These are phyloP conservation scores for Sesbania bispinosa DNA, from an alignment of 306 rosid species.

Conservation along the genomic window DNA sequence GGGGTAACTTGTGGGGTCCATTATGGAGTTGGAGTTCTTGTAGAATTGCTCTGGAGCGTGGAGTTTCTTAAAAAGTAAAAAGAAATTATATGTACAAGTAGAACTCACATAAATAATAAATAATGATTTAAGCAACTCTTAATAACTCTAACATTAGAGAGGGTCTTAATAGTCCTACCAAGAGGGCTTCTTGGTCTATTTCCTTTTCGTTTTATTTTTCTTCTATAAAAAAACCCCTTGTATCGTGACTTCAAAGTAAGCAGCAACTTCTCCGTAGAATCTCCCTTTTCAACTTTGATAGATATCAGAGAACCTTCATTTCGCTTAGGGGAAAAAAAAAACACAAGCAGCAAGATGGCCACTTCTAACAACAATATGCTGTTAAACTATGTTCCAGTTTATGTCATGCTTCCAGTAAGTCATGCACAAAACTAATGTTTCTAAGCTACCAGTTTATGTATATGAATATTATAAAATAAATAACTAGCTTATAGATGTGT, in stretches of 20 bases:
- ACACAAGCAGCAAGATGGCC: conserved; percentile 30
- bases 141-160: no score
- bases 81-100: no score
- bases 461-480: background rate
- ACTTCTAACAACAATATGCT: conserved; percentile 45
- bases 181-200: no score
- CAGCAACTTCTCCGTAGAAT: background rate
- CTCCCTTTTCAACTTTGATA: background rate
- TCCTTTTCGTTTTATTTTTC: background rate
- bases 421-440: background rate
- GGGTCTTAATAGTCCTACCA: no score
- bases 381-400: conserved; percentile 70
- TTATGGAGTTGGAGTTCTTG: no score
- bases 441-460: background rate
- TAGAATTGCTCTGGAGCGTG: no score
- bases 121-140: no score
- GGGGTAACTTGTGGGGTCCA: no score
- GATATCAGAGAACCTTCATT: background rate
- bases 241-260: background rate
- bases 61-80: no score
- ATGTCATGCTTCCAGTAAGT: conserved; percentile 89
- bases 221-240: background rate
- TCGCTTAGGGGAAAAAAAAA: no score
- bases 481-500: background rate
- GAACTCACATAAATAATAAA: no score